Evolutionary conservation across 495 filamentous ascomycete species (phyloP).

Genomic region (Xylaria sp.): DNA sequence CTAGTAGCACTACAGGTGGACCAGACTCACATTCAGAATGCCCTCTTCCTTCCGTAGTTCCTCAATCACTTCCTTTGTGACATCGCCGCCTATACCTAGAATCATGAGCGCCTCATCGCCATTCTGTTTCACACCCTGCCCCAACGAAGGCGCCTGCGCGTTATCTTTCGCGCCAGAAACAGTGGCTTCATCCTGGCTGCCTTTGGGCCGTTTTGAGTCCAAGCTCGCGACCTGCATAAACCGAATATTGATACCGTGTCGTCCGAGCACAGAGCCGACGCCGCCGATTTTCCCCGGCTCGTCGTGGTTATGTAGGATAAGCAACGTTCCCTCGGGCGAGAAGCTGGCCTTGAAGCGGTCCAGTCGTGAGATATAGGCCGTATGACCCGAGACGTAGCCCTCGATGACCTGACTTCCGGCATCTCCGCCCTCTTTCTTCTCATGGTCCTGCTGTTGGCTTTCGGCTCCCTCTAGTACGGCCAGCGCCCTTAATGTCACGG

Average conservation of each 20-base stretch:
- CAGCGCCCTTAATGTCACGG: slow-evolving; percentile 62
- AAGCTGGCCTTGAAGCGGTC: slow-evolving; percentile 70
- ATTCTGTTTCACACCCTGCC: slow-evolving; percentile 26
- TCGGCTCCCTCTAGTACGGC: slow-evolving; percentile 1
- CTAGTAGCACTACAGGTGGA: slow-evolving; percentile 50
- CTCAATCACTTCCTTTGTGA: slow-evolving; percentile 60
- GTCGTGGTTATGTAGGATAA: slow-evolving; percentile 76
- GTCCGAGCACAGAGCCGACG: slow-evolving; percentile 68
- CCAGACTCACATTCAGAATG: slow-evolving; percentile 67
- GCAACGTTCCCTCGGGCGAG: slow-evolving; percentile 65
- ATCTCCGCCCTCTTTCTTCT: slow-evolving; percentile 12
- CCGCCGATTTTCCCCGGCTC: slow-evolving; percentile 75
- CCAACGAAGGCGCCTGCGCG: slow-evolving; percentile 13
- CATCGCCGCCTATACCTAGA: slow-evolving; percentile 65
- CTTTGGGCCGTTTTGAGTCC: slow-evolving; percentile 46
- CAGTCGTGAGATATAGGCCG: slow-evolving; percentile 68
- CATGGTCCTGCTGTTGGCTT: not conserved
- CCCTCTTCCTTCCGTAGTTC: slow-evolving; percentile 63
- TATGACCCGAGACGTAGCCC: slow-evolving; percentile 66
- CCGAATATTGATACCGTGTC: slow-evolving; percentile 70
- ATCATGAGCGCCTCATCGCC: slow-evolving; percentile 73
- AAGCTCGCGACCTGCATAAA: slow-evolving; percentile 72
- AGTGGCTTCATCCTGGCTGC: slow-evolving; percentile 6
- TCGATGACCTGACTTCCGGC: slow-evolving; percentile 62
- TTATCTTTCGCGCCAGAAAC: slow-evolving; percentile 28